Base-by-base conservation (phyloP, 2,329 filamentous ascomycete genomes). In the Geosmithia putterillii region DNA sequence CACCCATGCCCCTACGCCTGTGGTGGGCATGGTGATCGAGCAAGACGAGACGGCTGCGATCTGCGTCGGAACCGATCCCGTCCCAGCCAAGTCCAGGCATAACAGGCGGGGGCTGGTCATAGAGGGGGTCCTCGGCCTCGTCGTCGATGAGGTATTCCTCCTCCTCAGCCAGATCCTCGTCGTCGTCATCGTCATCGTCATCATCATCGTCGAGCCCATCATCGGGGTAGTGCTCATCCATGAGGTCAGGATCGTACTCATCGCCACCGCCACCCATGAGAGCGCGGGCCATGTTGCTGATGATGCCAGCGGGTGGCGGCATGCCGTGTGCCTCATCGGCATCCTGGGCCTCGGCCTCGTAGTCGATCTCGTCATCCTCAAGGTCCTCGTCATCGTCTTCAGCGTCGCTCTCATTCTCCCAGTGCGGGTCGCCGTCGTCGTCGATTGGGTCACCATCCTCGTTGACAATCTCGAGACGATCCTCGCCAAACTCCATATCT, bases 121-220 rank as follows among this genome's bases (percentile, higher is more conserved):
- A 32, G 28, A 32, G 28, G 10, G 28, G 28, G 15, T 32, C 28
- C 28, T 32, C 28, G 28, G 28, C 28, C 15, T 71, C 71, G 20
- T 76, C 73, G 46, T 79, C 75, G 47, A 77, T 80, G 46, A 74
- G 66, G 52, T 78, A 79, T 44, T 79, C 74, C 18, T 78, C 76
- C 42, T 86, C 83, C 38, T 81, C 80, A 51, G 83, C 73, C 19
- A 81, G 77, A 38, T 81, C 80, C 36, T 84, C 82, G 17, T 84
- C 81, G 40, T 87, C 85, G 4, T 77, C 74, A 6, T 74, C 73
- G 36, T 69, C 67, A 42, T 69, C 73, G 36, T 69, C 67, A 42
- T 69, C 60, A 37, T 70, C 79, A 47, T 83, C 82, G 44, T 83
- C 80, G 47, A 70, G 70, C 41, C 63, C 69, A 17, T 78, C 72